Evolutionary conservation across 192 early-diverging fungal genomes (phyloP), one percentile per base, ranked within the genome.

Genomic region (Glomus cerebriforme): DNA sequence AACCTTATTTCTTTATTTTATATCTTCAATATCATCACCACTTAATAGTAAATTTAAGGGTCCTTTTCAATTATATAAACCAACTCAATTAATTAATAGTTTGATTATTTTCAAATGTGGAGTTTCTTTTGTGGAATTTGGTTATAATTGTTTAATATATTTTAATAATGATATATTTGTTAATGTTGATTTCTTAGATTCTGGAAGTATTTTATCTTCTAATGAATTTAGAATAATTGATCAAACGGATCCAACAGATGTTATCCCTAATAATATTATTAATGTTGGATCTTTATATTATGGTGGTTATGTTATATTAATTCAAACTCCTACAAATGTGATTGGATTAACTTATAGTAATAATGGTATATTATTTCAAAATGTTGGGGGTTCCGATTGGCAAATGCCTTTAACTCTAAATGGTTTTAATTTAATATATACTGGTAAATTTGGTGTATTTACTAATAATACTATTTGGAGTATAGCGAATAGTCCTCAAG

Each of bases 71-170:
- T n/a, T 68, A 37, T 68, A 35, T 68, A 22, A 68, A 35, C 66
- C 27, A 35, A 35, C 29, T n/a, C 4, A 35, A 32, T 7, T 5
- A 9, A 8, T 68, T 35, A 35, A 5, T 37, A 13, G 13, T 17
- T 32, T 68, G 24, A 37, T 8, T 34, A 35, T 68, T 35, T n/a
- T 37, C 24, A 35, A 34, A 34, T 68, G 66, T 68, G 22, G 31
- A 12, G 39, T 68, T 13, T 35, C 66, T 31, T 68, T 24, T 68
- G 17, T 12, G 19, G 15, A 17, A 34, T 68, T 8, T 35, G 66
- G 66, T 17, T 68, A 68, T 37, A 68, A 68, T 68, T 68, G 66
- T 68, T 31, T 68, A n/a, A 68, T 68, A 5, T 35, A 68, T 37
- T 7, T 35, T 34, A 8, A 7, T 8, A 6, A 22, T 68, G 19